Conservation (phyloP, 2,329 filamentous ascomycete species). For the Amauroascus niger region DNA sequence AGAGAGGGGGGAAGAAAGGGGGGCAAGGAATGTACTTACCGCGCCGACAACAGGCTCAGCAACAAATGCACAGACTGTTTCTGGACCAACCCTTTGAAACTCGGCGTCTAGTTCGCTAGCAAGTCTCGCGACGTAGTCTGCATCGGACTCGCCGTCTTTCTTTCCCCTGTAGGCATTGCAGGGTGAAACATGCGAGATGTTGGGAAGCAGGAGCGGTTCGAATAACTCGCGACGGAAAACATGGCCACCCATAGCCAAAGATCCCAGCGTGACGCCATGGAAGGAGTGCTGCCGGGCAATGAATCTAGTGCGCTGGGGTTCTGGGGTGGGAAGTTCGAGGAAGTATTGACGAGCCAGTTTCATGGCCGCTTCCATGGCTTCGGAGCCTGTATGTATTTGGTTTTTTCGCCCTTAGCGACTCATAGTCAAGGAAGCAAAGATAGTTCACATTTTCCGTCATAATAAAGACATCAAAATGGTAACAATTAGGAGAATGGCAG, state of each 20-base stretch:
- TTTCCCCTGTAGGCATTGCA: conserved; percentile 57
- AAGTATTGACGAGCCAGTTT: conserved; percentile 61
- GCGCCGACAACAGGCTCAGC: conserved; percentile 65
- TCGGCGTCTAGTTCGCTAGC: conserved; percentile 57
- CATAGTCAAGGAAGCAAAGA: background rate
- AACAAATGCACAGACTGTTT: conserved; percentile 61
- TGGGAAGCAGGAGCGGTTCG: conserved; percentile 48
- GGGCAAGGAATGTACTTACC: conserved; percentile 39
- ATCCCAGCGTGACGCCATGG: conserved; percentile 61
- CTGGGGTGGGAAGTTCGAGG: conserved; percentile 44
- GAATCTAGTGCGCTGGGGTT: conserved; percentile 50
- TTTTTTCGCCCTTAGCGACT: background rate
- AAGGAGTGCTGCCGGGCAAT: conserved; percentile 58
- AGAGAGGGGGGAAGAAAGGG: background rate
- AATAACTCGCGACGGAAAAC: conserved; percentile 51
- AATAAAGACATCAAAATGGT: background rate
- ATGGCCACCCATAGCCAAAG: conserved; percentile 57
- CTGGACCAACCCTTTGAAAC: conserved; percentile 54
- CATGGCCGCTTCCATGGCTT: conserved; percentile 58
- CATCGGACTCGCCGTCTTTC: conserved; percentile 43
- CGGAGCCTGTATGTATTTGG: conserved; percentile 43
- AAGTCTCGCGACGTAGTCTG: conserved; percentile 51
- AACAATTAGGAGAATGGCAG: background rate
- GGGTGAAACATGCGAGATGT: conserved; percentile 53
- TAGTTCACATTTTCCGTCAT: background rate